These are phyloP conservation scores for Trichoderma guizhouense DNA, from an alignment of 2,329 filamentous ascomycete species.

Conservation along the genomic window DNA sequence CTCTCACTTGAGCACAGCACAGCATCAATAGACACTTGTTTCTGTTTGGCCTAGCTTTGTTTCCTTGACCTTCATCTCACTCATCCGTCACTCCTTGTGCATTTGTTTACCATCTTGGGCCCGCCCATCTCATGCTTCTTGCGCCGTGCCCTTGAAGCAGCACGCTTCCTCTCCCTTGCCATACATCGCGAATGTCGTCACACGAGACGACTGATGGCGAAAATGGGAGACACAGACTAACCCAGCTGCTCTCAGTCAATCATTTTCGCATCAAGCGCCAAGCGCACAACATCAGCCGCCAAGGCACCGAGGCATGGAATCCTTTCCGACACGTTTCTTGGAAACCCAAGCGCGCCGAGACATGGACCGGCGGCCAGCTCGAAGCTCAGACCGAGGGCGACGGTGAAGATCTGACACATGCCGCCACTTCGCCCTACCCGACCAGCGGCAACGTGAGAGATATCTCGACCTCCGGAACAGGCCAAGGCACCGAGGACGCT, in stretches of 20 bases:
- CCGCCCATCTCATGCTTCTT: conserved; percentile 14
- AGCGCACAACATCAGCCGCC: conserved; percentile 43
- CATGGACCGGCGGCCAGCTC: conserved; percentile 34
- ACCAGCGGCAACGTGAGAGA: conserved; percentile 20
- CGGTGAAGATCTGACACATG: conserved; percentile 35
- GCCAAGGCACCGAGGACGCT: conserved; percentile 24
- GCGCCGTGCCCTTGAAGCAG: conserved; percentile 6
- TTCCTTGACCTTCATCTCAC: not conserved
- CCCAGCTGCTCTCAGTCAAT: conserved; percentile 39
- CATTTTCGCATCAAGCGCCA: conserved; percentile 42
- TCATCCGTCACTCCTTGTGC: not conserved
- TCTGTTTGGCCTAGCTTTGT: not conserved
- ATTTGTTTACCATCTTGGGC: not conserved
- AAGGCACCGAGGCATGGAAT: conserved; percentile 39
- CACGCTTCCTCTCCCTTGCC: conserved; percentile 6
- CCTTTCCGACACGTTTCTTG: conserved; percentile 42
- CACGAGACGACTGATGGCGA: not conserved
- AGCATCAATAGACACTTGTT: not conserved
- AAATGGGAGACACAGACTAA: conserved; percentile 15
- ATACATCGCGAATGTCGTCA: conserved; percentile 15
- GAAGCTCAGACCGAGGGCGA: conserved; percentile 31
- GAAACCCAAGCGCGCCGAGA: conserved; percentile 28
- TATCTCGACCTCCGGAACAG: conserved; percentile 27
- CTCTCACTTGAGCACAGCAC: not conserved
- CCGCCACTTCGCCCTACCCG: conserved; percentile 33